These are phyloP conservation scores for Penicillium sp. DNA, from an alignment of 2,329 filamentous ascomycete species.

Conservation along the genomic window DNA sequence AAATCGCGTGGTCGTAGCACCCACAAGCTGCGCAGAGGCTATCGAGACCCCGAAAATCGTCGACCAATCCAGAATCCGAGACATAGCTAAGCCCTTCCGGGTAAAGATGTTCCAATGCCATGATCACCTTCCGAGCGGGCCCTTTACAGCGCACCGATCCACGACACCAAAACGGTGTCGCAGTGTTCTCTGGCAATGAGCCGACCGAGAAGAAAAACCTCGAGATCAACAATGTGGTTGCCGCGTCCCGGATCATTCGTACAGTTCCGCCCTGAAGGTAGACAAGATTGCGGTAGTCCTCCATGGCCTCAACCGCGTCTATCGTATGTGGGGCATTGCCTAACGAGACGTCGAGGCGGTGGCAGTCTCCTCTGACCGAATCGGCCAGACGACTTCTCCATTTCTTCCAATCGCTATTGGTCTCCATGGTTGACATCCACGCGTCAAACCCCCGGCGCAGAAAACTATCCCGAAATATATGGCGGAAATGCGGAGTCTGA, in stretches of 20 bases:
- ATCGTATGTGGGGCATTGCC: conserved; percentile 11
- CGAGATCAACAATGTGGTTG: conserved; percentile 13
- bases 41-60: conserved; percentile 10
- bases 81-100: conserved; percentile 13
- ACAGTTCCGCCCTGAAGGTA: conserved; percentile 12
- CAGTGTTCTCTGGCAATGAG: conserved; percentile 9
- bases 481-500: conserved; percentile 17
- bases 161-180: conserved; percentile 14
- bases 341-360: conserved; percentile 15
- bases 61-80: conserved; percentile 14
- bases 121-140: conserved; percentile 10
- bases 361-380: conserved; percentile 8
- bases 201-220: conserved; percentile 13
- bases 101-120: conserved; percentile 15
- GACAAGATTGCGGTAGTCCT: conserved; percentile 20
- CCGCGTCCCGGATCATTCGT: conserved; percentile 17
- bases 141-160: conserved; percentile 18
- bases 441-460: conserved; percentile 18
- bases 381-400: conserved; percentile 9
- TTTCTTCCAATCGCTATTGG: conserved; percentile 16
- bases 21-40: conserved; percentile 16
- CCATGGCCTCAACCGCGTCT: conserved; percentile 17
- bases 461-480: conserved; percentile 23
- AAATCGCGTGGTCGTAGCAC: conserved; percentile 15
- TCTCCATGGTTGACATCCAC: conserved; percentile 23